Evolutionary conservation across 2,329 filamentous ascomycete species (phyloP), one percentile per base, ranked within the genome.

Genomic region (Teratosphaeria pseudoeucalypti): DNA sequence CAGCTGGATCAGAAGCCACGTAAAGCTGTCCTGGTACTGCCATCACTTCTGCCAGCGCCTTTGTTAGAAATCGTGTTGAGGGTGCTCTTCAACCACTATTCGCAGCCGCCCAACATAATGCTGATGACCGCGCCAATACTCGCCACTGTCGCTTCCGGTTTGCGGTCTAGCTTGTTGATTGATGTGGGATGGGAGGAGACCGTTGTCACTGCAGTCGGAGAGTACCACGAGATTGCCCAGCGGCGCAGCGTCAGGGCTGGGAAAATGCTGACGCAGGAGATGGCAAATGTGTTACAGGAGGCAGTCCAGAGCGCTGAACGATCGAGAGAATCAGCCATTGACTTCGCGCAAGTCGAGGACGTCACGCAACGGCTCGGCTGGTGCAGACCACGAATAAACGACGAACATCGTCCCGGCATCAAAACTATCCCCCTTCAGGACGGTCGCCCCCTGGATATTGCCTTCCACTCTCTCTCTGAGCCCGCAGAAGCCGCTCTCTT

Each of bases 101-200:
- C 91, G 0, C 88, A 92, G 65, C 83, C 90, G 12, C 89, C 92
- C 0, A 86, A 84, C 26, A 82, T 97, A 63, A 92, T 90, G 2
- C 79, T 99, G 52, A 77, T 96, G 68, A 90, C 91, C 1, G 82
- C 84, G 0, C 84, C 92, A 0, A 82, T 90, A 23, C 86, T 94
- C 74, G 80, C 85, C 1, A 79, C 87, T 6, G 82, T 92, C 2
- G 88, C 87, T 7, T 91, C 92, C 6, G 94, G 94, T 0, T 77
- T 95, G 49, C 85, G 94, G 14, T 90, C 89, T n/a, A 90, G 87
- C 0, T 74, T 99, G 52, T 84, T 97, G 0, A 80, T 99, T 43
- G 91, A 99, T 69, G 81, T 99, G 61, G 94, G 92, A 52, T 99
- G 94, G 94, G 82, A 85, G 52, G 94, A 97, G 73, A 95, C 92